A percentile compares a stretch with the other conserved stretches of the same genome.
Evolutionary conservation across 176 grass and related monocot genomes (phyloP).

Genomic region (Tillandsia leiboldiana): DNA sequence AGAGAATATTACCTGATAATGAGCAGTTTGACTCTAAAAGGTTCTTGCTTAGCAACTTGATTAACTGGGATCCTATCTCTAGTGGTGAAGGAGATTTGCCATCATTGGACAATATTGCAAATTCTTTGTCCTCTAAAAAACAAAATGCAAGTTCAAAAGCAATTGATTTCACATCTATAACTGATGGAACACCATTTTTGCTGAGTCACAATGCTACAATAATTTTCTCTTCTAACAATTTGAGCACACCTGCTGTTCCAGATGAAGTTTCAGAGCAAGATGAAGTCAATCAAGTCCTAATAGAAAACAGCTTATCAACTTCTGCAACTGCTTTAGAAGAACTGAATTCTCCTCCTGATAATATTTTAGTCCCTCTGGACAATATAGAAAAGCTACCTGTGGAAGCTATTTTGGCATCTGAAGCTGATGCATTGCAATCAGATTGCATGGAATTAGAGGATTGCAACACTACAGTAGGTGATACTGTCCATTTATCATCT

Average conservation of each 20-base stretch:
- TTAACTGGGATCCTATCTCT: constrained; percentile 47
- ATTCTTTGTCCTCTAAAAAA: constrained; percentile 23
- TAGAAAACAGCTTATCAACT: background rate
- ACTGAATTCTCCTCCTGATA: background rate
- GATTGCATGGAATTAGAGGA: constrained; percentile 20
- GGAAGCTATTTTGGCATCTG: background rate
- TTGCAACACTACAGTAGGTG: background rate
- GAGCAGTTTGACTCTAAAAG: constrained; percentile 25
- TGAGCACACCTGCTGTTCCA: background rate
- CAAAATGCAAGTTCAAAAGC: constrained; percentile 15
- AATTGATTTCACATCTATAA: constrained; percentile 27
- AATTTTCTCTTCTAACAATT: background rate
- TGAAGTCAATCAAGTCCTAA: background rate
- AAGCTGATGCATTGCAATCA: constrained; percentile 26
- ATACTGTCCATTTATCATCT: constrained; percentile 15
- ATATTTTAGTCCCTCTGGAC: background rate
- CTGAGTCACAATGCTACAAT: constrained; percentile 4
- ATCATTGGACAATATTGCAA: constrained; percentile 30
- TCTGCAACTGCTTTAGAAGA: background rate
- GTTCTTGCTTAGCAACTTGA: constrained; percentile 46
- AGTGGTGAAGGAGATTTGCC: constrained; percentile 40
- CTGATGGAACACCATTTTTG: constrained; percentile 10
- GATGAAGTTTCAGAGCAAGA: background rate
- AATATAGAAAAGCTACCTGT: background rate
- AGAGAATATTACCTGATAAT: constrained; percentile 44